phyloP scores from a whole-genome alignment of 2,329 filamentous ascomycete genomes.

The Leptodontidium sp. region DNA sequence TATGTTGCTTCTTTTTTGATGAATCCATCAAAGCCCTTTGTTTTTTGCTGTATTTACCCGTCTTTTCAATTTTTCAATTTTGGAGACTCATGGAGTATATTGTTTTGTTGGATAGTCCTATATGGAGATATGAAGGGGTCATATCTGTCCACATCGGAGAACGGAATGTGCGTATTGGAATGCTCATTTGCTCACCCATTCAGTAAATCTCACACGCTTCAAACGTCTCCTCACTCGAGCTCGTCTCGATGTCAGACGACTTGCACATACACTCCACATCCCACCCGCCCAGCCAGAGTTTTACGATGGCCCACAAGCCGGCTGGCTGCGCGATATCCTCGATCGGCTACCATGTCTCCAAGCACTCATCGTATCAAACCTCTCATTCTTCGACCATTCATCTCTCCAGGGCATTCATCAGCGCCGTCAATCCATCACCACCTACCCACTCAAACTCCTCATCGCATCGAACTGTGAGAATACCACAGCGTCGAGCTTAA shows the following conservation, averaged over 20 bases:
- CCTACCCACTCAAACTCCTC: constrained; percentile 33
- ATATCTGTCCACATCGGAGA: background rate
- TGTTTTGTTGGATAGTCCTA: background rate
- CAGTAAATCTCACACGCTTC: constrained; percentile 36
- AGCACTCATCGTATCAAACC: constrained; percentile 35
- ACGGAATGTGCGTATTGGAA: background rate
- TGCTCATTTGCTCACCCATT: constrained; percentile 18
- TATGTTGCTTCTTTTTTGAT: constrained; percentile 27
- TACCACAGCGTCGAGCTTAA: constrained; percentile 35
- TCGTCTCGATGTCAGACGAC: constrained; percentile 31
- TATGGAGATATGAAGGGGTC: too few relatives aligned
- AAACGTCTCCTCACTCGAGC: constrained; percentile 33
- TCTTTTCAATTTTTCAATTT: background rate
- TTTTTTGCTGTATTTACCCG: background rate
- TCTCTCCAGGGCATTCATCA: constrained; percentile 32
- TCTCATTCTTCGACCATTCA: constrained; percentile 38
- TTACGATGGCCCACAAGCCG: constrained; percentile 35
- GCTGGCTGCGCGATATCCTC: constrained; percentile 37
- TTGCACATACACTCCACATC: constrained; percentile 36
- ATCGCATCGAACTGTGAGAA: constrained; percentile 36
- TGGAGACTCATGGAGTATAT: background rate
- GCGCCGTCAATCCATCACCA: constrained; percentile 12
- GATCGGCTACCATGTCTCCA: constrained; percentile 36
- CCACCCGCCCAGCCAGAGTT: constrained; percentile 37
- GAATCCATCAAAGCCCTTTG: background rate